phyloP scores from a whole-genome alignment of 2,329 filamentous ascomycete genomes.

The Whalleya microplaca region DNA sequence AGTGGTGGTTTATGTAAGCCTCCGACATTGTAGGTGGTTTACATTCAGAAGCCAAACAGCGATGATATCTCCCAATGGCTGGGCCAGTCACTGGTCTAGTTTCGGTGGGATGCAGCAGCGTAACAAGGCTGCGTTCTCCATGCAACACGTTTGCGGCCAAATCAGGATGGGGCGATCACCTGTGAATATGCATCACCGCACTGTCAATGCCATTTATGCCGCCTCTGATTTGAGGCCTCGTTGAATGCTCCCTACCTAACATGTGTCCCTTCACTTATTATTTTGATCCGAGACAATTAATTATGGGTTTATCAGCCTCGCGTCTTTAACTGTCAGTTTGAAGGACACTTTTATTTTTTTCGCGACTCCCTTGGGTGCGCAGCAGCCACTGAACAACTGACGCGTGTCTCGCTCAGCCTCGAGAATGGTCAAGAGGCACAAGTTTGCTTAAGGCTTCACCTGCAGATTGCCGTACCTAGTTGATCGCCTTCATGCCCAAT shows the following conservation, averaged over 20 bases:
- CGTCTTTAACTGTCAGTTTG: background rate
- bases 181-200: background rate
- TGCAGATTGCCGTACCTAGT: slow-evolving; percentile 7
- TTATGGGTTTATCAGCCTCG: too few species aligned
- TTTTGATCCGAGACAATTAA: background rate
- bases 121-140: background rate
- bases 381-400: slow-evolving; percentile 35
- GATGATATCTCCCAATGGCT: background rate
- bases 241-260: too few species aligned
- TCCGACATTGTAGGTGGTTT: too few species aligned
- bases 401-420: slow-evolving; percentile 30
- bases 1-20: background rate
- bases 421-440: slow-evolving; percentile 30
- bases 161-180: background rate
- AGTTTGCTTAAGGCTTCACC: slow-evolving; percentile 14
- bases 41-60: background rate
- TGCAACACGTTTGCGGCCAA: background rate
- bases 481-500: slow-evolving; percentile 12
- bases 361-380: slow-evolving; percentile 20
- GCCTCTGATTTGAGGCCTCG: too few species aligned
- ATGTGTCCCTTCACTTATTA: background rate
- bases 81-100: background rate
- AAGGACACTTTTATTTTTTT: background rate
- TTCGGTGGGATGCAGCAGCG: background rate
- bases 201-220: too few species aligned